Conservation (phyloP, 2,329 filamentous ascomycete genomes). For the Exophiala xenobiotica region DNA sequence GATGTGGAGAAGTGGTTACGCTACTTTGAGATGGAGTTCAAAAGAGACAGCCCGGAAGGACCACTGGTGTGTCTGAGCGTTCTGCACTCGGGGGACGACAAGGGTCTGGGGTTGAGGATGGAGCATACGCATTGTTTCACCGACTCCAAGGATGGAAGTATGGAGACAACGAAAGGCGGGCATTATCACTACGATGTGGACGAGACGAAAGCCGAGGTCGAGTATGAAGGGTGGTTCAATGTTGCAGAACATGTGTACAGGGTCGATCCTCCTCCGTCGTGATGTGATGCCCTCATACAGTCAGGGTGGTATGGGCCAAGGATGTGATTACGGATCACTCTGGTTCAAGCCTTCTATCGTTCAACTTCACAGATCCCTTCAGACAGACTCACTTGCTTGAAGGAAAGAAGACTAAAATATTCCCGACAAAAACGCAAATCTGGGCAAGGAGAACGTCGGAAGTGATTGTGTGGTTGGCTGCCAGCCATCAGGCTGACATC, state of each 20-base stretch:
- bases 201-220: slow-evolving; percentile 36
- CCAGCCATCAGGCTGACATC: too few species aligned
- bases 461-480: too few species aligned
- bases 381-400: too few species aligned
- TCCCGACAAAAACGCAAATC: too few species aligned
- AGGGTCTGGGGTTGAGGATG: slow-evolving; percentile 41
- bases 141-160: slow-evolving; percentile 4
- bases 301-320: too few species aligned
- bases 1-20: slow-evolving; percentile 42
- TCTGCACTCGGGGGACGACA: slow-evolving; percentile 45
- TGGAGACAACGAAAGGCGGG: slow-evolving; percentile 35
- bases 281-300: too few species aligned
- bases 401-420: too few species aligned
- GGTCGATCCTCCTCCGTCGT: slow-evolving; percentile 38
- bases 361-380: too few species aligned
- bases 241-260: slow-evolving; percentile 43
- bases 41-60: slow-evolving; percentile 31
- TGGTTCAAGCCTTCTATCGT: too few species aligned
- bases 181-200: slow-evolving; percentile 47
- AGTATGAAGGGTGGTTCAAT: slow-evolving; percentile 51
- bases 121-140: slow-evolving; percentile 52
- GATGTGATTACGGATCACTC: too few species aligned
- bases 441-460: too few species aligned
- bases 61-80: slow-evolving; percentile 45
- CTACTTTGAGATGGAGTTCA: slow-evolving; percentile 35